Base-by-base conservation (phyloP, 2,329 filamentous ascomycete genomes). In the Neopestalotiopsis sp. region DNA sequence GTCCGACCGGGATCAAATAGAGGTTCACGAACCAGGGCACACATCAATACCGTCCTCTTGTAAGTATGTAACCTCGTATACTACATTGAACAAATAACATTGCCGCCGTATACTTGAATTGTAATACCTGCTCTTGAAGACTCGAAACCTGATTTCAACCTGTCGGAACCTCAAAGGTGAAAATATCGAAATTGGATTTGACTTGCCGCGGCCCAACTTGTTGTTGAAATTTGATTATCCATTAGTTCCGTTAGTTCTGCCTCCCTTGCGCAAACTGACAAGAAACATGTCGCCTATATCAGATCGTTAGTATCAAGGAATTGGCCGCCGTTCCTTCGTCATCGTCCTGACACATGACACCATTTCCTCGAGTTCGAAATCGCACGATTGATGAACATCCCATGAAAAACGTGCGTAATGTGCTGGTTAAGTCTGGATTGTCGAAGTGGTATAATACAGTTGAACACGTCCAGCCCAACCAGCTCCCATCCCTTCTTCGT, bases 351-450 rank as follows among this genome's bases (percentile, higher is more conserved):
- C 28, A 30, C 10, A 34, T 30, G 17, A 6, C n/a, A 7, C 45
- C 17, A 2, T n/a, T 38, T 52, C 6, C 14, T 24, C 17, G 9
- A 7, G 9, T 24, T 20, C 20, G 45, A 52, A 17, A 24, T 34
- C 20, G 12, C 57, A 28, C 57, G 30, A 28, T 17, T 3, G 13
- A 30, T 59, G 13, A 17, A 28, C 17, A 5, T 59, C 24, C 14
- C 24, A 28, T 13, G 17, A 24, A 20, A 13, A 62, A 10, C 12
- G 64, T 7, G 42, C 13, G 13, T 58, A 10, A 38, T 52, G 62
- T 69, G 61, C 58, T 69, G 28, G 52, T 67, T 60, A 67, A 69
- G 52, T 69, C 65, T 65, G 65, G 62, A 67, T 69, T 69, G 61
- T 61, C 65, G 60, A 61, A 32, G 14, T 67, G 45, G 68, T 69